Base-by-base conservation (phyloP, 2,329 filamentous ascomycete species). In the Alternaria metachromatica region DNA sequence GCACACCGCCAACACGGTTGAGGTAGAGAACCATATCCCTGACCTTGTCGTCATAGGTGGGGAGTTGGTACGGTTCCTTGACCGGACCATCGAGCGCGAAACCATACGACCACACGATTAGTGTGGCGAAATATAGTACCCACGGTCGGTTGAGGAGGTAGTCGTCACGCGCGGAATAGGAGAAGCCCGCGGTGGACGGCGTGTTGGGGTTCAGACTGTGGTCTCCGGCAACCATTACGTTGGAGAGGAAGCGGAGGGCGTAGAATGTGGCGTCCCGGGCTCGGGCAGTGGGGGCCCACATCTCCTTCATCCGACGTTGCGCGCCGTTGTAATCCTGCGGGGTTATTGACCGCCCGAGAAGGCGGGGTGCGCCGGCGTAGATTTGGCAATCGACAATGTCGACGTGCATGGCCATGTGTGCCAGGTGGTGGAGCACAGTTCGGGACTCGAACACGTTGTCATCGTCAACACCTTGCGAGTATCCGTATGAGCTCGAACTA, bases 351-450 rank as follows among this genome's bases (percentile, higher is more conserved):
- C 95, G 89, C 21, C 96, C 95, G 5, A 98, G 87, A 3, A 97
- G 86, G 28, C 94, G 87, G 71, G 90, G 92, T 1, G 95, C 93
- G 9, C 94, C 90, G 6, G 95, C 96, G 78, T 96, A 97, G 69
- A 98, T 96, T 80, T 98, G 95, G 74, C 94, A 95, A 78, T 98
- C 95, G n/a, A 97, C 92, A 58, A 98, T 93, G 76, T 98, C 95
- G 23, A 97, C 94, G 76, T 98, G 94, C 87, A 97, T 97, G 4
- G 94, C 93, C 93, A 99, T 97, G 79, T 98, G 96, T 0, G 96
- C 96, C 12, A 99, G 84, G 73, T 97, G 93, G 76, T 98, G 94
- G 48, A 98, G 84, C 26, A 97, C 95, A 3, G 92, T 96, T 20
- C 93, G 89, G 66, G 91, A 94, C 78, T 97, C 93, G 72, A 96